A percentile compares a stretch with the other conserved stretches of the same genome.
Evolutionary conservation across 2,329 filamentous ascomycete genomes (phyloP).

Genomic region (Alternaria triticimaculans): DNA sequence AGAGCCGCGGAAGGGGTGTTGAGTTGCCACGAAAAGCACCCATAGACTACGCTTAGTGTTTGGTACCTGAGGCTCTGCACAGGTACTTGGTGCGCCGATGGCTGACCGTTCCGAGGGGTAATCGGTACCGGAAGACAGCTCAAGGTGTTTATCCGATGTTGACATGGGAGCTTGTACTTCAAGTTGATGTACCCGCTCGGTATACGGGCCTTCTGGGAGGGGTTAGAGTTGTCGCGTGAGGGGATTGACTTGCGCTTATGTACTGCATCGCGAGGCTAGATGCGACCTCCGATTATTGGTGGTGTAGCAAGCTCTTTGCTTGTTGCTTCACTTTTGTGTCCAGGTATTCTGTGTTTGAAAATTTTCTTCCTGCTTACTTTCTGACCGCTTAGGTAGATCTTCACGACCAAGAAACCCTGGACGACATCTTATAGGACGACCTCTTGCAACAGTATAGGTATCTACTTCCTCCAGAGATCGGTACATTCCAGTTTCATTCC

Average conservation of each 20-base stretch:
- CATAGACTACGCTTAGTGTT: slow-evolving; percentile 10
- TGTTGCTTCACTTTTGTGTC: not conserved
- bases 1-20: slow-evolving; percentile 1
- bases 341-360: not conserved
- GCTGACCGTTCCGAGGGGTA: not conserved
- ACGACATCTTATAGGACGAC: no score
- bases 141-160: not conserved
- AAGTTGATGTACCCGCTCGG: not conserved
- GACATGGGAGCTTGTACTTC: not conserved
- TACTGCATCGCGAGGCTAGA: not conserved
- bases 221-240: not conserved
- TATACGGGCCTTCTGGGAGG: not conserved
- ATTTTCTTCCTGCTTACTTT: not conserved
- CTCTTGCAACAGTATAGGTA: no score
- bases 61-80: slow-evolving; percentile 4
- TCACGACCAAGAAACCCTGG: not conserved
- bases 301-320: not conserved
- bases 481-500: not conserved
- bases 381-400: not conserved
- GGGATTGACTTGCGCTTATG: not conserved
- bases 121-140: not conserved
- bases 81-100: not conserved
- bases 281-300: not conserved
- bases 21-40: slow-evolving; percentile 6
- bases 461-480: no score